Percentiles rank a stretch among this genome's conserved stretches.
These are phyloP conservation scores for Lasiodiplodia hormozganensis DNA, from an alignment of 2,329 filamentous ascomycete species.

Conservation along the genomic window DNA sequence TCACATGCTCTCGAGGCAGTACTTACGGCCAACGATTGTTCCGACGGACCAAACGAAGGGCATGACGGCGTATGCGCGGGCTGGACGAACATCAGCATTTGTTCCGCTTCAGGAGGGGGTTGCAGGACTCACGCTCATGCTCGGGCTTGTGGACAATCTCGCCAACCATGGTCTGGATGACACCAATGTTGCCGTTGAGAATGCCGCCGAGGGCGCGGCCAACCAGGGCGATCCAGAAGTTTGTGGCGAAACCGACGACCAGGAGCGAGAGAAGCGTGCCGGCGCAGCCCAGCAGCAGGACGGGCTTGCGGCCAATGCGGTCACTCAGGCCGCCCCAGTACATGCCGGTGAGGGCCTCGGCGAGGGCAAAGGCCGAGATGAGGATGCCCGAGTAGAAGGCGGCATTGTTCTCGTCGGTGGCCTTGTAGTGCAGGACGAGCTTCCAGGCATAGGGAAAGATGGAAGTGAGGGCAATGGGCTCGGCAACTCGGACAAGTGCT, in stretches of 20 bases:
- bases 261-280: conserved; percentile 85
- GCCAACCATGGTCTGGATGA: conserved; percentile 89
- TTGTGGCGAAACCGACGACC: conserved; percentile 80
- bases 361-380: conserved; percentile 89
- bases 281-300: conserved; percentile 60
- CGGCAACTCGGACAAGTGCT: conserved; percentile 92
- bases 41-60: conserved; percentile 93
- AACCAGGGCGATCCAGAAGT: conserved; percentile 81
- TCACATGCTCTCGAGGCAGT: neutral
- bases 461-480: conserved; percentile 91
- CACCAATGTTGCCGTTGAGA: conserved; percentile 89
- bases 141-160: conserved; percentile 84
- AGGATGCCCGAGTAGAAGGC: conserved; percentile 83
- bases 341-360: conserved; percentile 87
- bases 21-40: conserved; percentile 75
- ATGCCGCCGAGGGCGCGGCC: conserved; percentile 80
- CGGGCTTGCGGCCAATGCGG: conserved; percentile 49
- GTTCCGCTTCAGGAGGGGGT: neutral
- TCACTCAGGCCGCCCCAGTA: conserved; percentile 50
- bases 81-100: conserved; percentile 51
- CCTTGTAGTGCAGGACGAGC: conserved; percentile 46
- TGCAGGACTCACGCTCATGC: conserved; percentile 74
- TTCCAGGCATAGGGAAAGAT: conserved; percentile 79
- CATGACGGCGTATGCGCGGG: conserved; percentile 88
- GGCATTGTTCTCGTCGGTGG: conserved; percentile 52